Percentiles rank a stretch among this genome's conserved stretches.
Conservation (phyloP, 306 rosid genomes). For the Gleditsia sinensis region DNA sequence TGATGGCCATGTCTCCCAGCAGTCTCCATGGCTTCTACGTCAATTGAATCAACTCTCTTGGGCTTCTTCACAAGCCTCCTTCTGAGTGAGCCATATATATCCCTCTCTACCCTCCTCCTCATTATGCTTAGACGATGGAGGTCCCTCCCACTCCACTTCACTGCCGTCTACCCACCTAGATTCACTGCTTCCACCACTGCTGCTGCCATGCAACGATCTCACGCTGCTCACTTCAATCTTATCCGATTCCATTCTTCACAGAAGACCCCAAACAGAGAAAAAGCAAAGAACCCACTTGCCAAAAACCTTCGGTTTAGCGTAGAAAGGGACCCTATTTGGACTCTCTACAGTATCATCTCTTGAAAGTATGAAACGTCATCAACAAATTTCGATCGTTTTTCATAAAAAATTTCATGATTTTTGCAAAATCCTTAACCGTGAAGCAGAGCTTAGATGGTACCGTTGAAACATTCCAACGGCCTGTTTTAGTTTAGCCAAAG, state of each 20-base stretch:
- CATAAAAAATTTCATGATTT: constrained; percentile 7
- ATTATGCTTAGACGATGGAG: constrained; percentile 37
- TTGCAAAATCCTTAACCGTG: not conserved
- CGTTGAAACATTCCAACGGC: not conserved
- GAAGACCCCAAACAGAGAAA: not conserved
- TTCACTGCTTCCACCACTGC: constrained; percentile 44
- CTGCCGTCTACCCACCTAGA: constrained; percentile 78
- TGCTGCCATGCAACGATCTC: constrained; percentile 35
- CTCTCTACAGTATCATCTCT: not conserved
- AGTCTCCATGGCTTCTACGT: constrained; percentile 73
- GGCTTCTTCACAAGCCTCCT: constrained; percentile 68
- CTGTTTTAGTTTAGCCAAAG: not conserved
- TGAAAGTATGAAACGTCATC: constrained; percentile 1
- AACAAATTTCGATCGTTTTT: not conserved
- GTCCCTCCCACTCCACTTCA: constrained; percentile 61
- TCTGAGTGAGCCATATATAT: constrained; percentile 45
- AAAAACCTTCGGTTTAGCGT: not conserved
- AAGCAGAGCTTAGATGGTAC: not conserved
- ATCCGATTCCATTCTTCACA: constrained; percentile 40
- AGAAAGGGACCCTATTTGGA: not conserved
- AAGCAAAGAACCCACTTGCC: constrained; percentile 26
- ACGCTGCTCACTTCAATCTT: constrained; percentile 60
- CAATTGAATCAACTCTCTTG: constrained; percentile 68
- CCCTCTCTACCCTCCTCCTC: constrained; percentile 46
- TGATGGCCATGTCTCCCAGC: constrained; percentile 51